Evolutionary conservation across 257 asterid species (phyloP), one percentile per base, ranked within the genome.

Genomic region (Scutellaria galericulata): DNA sequence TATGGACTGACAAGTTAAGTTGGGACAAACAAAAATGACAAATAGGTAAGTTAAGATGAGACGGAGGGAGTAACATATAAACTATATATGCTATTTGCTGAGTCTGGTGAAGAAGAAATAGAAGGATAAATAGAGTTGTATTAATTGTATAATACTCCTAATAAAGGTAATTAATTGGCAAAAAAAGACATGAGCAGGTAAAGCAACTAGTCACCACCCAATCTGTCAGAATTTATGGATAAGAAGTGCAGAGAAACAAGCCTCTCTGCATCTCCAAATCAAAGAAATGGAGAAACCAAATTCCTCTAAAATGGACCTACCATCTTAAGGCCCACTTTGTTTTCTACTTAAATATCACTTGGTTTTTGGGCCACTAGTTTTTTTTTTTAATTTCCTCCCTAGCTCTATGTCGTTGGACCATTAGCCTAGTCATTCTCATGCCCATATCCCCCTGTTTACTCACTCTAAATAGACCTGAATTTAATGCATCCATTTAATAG

Each of bases 141-240:
- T 18, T 18, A 18, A 18, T 18, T 18, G 18, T 18, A 18, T 18
- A 18, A 18, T 18, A n/a, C n/a, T n/a, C n/a, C n/a, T n/a, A 18
- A 18, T 18, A 18, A 18, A 18, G 18, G 18, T 18, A 18, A 18
- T 18, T 18, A 18, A 18, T 18, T 18, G 18, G 11, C 40, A n/a
- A 68, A 68, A 68, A 68, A 68, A 14, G 60, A 76, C 80, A 75
- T 61, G 80, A 76, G 40, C 64, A 69, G 57, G 59, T 61, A 69
- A 42, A 60, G 10, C 44, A 68, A 46, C 61, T 24, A 24, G 27
- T 18, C 18, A 18, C 18, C 61, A 47, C 76, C 42, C 76, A 66
- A 59, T 59, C 5, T 78, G 75, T 78, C 82, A 73, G 82, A 66
- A 54, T 20, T 80, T 37, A 37, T 76, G 79, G 81, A 76, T 68